phyloP scores from a whole-genome alignment of 2,329 filamentous ascomycete genomes.

The Gyromitra esculenta region DNA sequence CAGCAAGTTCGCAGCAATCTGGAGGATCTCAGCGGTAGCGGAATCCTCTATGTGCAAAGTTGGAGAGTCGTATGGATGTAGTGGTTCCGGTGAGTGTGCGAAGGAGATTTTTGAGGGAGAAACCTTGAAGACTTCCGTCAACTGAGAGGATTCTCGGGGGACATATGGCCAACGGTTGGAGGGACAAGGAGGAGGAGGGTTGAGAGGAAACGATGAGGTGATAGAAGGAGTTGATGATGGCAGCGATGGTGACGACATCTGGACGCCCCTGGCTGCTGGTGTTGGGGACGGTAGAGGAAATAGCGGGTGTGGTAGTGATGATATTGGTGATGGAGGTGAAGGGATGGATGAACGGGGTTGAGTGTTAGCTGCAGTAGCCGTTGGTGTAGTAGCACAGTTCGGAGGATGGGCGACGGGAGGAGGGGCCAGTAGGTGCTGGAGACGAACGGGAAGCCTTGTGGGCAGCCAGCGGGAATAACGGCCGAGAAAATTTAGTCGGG shows the following conservation, averaged over 20 bases:
- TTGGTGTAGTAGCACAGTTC: neutral
- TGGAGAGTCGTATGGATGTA: conserved; percentile 57
- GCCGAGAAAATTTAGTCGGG: neutral
- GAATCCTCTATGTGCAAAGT: conserved; percentile 53
- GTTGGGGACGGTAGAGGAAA: neutral
- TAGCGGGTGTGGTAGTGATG: conserved; percentile 3
- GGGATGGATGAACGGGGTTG: neutral
- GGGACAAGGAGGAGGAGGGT: neutral
- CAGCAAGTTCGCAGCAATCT: conserved; percentile 73
- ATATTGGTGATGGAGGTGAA: neutral
- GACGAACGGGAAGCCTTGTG: conserved; percentile 1
- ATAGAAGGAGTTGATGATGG: neutral
- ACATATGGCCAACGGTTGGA: conserved; percentile 25
- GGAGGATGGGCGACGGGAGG: neutral
- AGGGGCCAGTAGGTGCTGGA: neutral
- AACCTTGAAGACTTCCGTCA: conserved; percentile 52
- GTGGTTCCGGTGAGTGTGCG: conserved; percentile 31
- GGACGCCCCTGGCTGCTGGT: neutral
- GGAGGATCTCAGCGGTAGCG: conserved; percentile 63
- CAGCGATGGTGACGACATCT: conserved; percentile 17
- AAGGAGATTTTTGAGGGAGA: conserved; percentile 54
- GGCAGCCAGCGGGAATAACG: neutral
- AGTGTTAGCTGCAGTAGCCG: neutral
- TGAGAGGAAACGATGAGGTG: neutral
- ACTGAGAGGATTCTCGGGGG: conserved; percentile 35